Evolutionary conservation across 768 basidiomycete genomes (phyloP).

Genomic region (Rossbeevera mucosa): DNA sequence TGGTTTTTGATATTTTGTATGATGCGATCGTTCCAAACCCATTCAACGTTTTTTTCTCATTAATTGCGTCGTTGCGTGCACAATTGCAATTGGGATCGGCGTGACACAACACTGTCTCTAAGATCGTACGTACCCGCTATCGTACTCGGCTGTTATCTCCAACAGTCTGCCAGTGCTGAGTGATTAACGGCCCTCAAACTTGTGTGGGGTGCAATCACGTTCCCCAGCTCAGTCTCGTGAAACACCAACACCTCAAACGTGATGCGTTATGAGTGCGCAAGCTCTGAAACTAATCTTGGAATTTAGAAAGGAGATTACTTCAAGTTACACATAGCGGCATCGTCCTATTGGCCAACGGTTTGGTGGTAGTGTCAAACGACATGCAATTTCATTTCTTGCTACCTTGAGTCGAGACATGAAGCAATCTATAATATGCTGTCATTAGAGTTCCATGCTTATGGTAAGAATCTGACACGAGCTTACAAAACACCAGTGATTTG

Average conservation of each 20-base stretch:
- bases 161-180: background rate
- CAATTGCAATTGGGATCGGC: background rate
- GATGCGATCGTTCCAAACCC: background rate
- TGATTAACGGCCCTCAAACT: background rate
- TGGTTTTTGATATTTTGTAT: background rate
- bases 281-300: too few relatives aligned
- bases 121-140: background rate
- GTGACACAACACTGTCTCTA: background rate
- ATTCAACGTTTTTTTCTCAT: background rate
- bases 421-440: too few relatives aligned
- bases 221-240: background rate
- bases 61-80: background rate
- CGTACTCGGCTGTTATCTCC: background rate
- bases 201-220: background rate
- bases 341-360: too few relatives aligned
- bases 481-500: too few relatives aligned
- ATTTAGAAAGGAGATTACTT: too few relatives aligned
- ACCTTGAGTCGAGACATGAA: too few relatives aligned
- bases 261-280: too few relatives aligned
- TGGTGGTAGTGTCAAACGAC: too few relatives aligned
- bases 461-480: too few relatives aligned
- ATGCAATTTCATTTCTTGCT: too few relatives aligned
- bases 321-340: too few relatives aligned
- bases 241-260: background rate
- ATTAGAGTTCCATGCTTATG: too few relatives aligned